Percentiles rank a stretch among this genome's conserved stretches.
Conservation (phyloP, 2,329 filamentous ascomycete species). For the Dryadomyces quercivorus region DNA sequence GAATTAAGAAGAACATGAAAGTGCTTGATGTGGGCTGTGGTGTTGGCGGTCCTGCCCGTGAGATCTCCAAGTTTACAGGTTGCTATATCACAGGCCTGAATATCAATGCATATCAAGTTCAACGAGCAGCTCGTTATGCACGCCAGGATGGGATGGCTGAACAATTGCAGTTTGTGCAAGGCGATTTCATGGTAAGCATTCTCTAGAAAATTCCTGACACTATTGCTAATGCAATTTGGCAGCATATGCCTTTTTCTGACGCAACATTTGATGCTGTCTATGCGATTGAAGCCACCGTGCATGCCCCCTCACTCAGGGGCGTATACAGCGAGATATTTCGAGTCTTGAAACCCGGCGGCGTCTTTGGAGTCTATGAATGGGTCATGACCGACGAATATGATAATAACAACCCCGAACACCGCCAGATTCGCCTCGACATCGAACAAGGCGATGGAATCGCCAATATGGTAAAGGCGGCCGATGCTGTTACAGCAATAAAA, state of each 20-base stretch:
- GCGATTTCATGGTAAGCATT: constrained; percentile 67
- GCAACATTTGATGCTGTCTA: constrained; percentile 92
- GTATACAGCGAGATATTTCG: constrained; percentile 93
- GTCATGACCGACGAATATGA: constrained; percentile 95
- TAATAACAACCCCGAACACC: constrained; percentile 75
- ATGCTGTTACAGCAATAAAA: constrained; percentile 73
- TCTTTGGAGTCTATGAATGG: constrained; percentile 98
- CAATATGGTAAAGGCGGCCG: constrained; percentile 76
- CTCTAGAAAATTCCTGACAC: no score
- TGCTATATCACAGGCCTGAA: constrained; percentile 84
- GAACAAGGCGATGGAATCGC: constrained; percentile 94
- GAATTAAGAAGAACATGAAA: constrained; percentile 73
- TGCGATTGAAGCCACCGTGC: constrained; percentile 92
- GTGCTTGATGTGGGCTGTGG: constrained; percentile 95
- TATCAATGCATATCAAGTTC: constrained; percentile 99
- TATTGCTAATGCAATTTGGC: no score
- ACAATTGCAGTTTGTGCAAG: constrained; percentile 81
- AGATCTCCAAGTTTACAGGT: constrained; percentile 93
- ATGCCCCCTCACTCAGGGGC: constrained; percentile 79
- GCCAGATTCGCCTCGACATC: constrained; percentile 83
- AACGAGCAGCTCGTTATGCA: constrained; percentile 80
- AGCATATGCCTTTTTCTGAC: constrained; percentile 85
- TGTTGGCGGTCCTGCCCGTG: constrained; percentile 86
- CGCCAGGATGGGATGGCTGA: constrained; percentile 66
- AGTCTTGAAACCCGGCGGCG: constrained; percentile 87